Base-by-base conservation (phyloP, 1,284 basidiomycete genomes). In the Boletus mariae region DNA sequence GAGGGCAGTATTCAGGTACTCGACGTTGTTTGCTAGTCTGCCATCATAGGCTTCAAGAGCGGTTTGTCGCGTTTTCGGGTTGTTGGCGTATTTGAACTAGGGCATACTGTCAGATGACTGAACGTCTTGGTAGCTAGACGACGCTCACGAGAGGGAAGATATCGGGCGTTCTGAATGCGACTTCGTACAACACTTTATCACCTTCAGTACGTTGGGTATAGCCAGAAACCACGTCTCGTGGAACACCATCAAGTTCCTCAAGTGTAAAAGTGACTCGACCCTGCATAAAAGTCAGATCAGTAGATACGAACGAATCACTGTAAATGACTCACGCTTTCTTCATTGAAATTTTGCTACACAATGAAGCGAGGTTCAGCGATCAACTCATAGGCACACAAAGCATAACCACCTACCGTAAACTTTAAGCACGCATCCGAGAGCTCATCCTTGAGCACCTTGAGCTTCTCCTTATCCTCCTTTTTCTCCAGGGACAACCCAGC, bases 311-410 rank as follows among this genome's bases (percentile, higher is more conserved):
- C 12, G 12, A 34, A 8, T 25, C 5, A 15, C 3, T n/a, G 12
- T 17, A 42, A 20, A 9, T 38, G 4, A 61, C 72, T 45, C 60
- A 89, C 89, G 51, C 85, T 85, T 64, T 93, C 91, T 68, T 93
- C 88, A 61, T 92, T 92, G 70, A 85, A 90, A 71, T 91, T 90
- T 85, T 89, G 90, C 83, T 90, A 60, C 45, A 25, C 52, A 6
- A 54, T 41, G 25, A 32, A 4, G 4, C 26, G 10, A 7, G 13
- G 28, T 29, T 51, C 42, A 54, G 13, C 37, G 32, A 2, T n/a
- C 15, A 3, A 23, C 25, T 13, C 37, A 40, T 15, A 26, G 11
- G 28, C n/a, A 10, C 20, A 28, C 28, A 28, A 17, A 23, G 5
- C 9, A 7, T 1, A 15, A 35, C 13, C 5, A 67, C 84, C 64